Percentiles rank a stretch among this genome's conserved stretches.
phyloP scores from a whole-genome alignment of 2,329 filamentous ascomycete genomes.

The Ophiostoma himal-ulmi region DNA sequence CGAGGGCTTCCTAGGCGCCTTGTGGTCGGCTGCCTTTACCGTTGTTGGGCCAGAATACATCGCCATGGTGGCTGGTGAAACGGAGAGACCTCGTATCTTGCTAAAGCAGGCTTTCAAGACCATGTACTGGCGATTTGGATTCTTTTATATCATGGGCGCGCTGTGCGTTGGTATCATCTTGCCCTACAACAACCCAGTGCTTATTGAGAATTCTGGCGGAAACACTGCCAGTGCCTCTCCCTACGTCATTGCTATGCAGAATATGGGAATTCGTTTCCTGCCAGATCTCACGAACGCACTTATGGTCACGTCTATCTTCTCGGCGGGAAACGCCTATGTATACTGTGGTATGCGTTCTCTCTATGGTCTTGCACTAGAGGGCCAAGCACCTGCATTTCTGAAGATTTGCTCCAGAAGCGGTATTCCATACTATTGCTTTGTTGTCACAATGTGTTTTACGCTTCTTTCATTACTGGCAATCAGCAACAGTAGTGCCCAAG shows the following conservation, averaged over 20 bases:
- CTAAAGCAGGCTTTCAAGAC: conserved; percentile 63
- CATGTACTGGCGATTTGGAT: conserved; percentile 62
- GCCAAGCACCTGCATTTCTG: conserved; percentile 38
- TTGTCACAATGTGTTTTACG: conserved; percentile 35
- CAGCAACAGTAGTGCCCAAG: conserved; percentile 33
- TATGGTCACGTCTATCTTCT: conserved; percentile 53
- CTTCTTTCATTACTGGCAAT: conserved; percentile 39
- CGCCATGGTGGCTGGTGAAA: conserved; percentile 63
- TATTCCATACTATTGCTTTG: conserved; percentile 38
- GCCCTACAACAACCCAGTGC: conserved; percentile 48
- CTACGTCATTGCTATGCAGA: conserved; percentile 65
- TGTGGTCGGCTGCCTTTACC: conserved; percentile 38
- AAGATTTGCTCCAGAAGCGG: conserved; percentile 34
- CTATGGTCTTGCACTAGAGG: conserved; percentile 38
- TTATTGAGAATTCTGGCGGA: conserved; percentile 40
- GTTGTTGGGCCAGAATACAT: conserved; percentile 54
- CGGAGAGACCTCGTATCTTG: conserved; percentile 60
- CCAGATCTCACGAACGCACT: conserved; percentile 61
- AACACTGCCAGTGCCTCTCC: conserved; percentile 47
- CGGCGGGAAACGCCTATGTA: conserved; percentile 56
- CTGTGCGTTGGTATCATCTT: conserved; percentile 62
- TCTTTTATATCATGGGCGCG: conserved; percentile 63
- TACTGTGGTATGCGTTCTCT: conserved; percentile 40
- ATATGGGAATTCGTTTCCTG: conserved; percentile 61
- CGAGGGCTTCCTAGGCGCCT: conserved; percentile 28